A percentile compares a stretch with the other conserved stretches of the same genome.
Evolutionary conservation across 768 basidiomycete genomes (phyloP).

Genomic region (Rhizopogon vulgaris): DNA sequence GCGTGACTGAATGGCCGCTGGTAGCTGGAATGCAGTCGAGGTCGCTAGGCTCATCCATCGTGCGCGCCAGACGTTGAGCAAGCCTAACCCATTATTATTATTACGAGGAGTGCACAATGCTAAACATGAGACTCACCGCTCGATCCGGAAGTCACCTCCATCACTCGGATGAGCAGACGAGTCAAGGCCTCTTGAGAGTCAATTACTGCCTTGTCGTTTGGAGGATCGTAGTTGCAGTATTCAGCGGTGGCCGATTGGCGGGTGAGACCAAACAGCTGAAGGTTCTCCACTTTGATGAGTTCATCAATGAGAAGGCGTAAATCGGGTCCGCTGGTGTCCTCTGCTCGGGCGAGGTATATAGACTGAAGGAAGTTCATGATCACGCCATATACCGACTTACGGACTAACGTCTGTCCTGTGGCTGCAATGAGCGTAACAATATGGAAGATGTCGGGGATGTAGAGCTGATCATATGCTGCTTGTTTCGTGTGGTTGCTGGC

Average conservation of each 20-base stretch:
- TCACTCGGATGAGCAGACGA: conserved; percentile 52
- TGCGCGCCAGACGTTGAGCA: conserved; percentile 86
- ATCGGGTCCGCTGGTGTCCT: conserved; percentile 53
- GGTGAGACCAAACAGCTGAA: conserved; percentile 68
- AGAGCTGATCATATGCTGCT: conserved; percentile 63
- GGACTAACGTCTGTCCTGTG: conserved; percentile 65
- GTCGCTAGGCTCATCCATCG: conserved; percentile 91
- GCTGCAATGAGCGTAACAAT: conserved; percentile 73
- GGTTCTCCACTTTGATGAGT: conserved; percentile 46
- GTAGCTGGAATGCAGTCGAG: conserved; percentile 85
- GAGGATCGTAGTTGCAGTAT: conserved; percentile 51
- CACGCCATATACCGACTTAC: conserved; percentile 78
- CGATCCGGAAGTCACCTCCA: conserved; percentile 61
- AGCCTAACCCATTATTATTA: conserved; percentile 36
- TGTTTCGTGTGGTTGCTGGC: conserved; percentile 64
- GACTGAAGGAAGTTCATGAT: conserved; percentile 80
- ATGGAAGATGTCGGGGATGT: conserved; percentile 79
- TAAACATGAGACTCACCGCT: conserved; percentile 44
- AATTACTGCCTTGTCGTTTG: conserved; percentile 47
- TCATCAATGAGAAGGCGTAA: conserved; percentile 60
- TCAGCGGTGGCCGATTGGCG: conserved; percentile 64
- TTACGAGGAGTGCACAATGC: neutral
- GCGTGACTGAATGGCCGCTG: conserved; percentile 81
- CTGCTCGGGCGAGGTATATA: conserved; percentile 52
- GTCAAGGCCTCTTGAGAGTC: conserved; percentile 65